Evolutionary conservation across 768 basidiomycete species (phyloP), one percentile per base, ranked within the genome.

Genomic region (Guyanaporus albipodus): DNA sequence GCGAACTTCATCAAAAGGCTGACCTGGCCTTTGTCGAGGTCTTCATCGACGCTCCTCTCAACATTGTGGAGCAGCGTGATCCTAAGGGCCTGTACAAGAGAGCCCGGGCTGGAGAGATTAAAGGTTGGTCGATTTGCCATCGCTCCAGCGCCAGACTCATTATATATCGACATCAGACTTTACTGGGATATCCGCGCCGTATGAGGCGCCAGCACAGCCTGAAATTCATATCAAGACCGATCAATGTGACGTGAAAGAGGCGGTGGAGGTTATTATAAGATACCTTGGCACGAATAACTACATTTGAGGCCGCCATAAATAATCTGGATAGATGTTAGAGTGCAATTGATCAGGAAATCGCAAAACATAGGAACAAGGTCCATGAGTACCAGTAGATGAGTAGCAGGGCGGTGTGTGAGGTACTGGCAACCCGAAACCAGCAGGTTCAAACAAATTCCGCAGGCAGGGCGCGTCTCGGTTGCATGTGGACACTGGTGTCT

Each of bases 81-180:
- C 96, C 96, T 2, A 99, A 99, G 68, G 95, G 96, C 1, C 70
- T 99, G 49, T 99, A 99, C 73, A 94, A 90, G 73, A 96, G 91
- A 67, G 96, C 96, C 7, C 75, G 96, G 51, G 83, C 87, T 0
- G 96, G 96, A 11, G 88, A 93, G 70, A 97, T 99, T 60, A 91
- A 91, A 80, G 91, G 95, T 91, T 47, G 42, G 71, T 31, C 18
- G 33, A 27, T 44, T 23, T 29, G 21, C 36, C 17, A n/a, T 35
- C 18, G 33, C 14, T 31, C 44, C 24, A 39, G 18, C 28, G 42
- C 24, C 11, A 22, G 14, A 19, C 8, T 46, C 50, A 59, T 57
- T n/a, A n/a, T n/a, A 46, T 8, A 28, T 37, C 12, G 24, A 44
- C 26, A n/a, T 35, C 60, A 98, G 96, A 98, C 45, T 99, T 99